A percentile compares a stretch with the other conserved stretches of the same genome.
phyloP scores from a whole-genome alignment of 345 rosid genomes.

The Heritiera littoralis region DNA sequence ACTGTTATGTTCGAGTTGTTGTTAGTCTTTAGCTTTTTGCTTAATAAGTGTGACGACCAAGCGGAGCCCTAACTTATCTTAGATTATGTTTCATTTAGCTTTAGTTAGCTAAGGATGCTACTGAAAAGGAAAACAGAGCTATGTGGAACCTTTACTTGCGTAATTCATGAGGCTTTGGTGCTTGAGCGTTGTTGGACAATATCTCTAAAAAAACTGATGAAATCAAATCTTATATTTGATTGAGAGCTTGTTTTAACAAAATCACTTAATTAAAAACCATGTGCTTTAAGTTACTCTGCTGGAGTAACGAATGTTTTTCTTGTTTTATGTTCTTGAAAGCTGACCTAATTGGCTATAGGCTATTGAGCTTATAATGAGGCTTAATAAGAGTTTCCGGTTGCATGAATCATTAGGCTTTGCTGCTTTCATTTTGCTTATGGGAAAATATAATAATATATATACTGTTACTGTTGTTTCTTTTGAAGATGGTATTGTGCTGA shows the following conservation, averaged over 20 bases:
- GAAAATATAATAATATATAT: neutral
- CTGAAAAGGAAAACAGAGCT: neutral
- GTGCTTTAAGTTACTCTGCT: neutral
- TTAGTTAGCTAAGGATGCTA: neutral
- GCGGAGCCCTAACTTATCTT: neutral
- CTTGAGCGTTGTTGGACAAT: neutral
- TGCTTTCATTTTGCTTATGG: neutral
- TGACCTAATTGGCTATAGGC: neutral
- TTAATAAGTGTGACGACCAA: slow-evolving; percentile 4
- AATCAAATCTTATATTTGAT: neutral
- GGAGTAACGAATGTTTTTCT: neutral
- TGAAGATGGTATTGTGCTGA: neutral
- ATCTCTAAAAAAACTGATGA: neutral
- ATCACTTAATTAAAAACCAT: neutral
- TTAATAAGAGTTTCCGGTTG: neutral
- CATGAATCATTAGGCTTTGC: neutral
- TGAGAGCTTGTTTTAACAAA: neutral
- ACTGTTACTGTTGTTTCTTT: neutral
- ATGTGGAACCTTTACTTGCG: neutral
- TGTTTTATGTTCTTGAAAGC: neutral
- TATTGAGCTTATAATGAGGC: neutral
- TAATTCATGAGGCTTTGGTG: neutral
- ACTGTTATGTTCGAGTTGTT: neutral
- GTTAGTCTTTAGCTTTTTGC: neutral
- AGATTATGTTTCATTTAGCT: neutral